Percentiles rank a stretch among this genome's conserved stretches.
phyloP scores from a whole-genome alignment of 805 yeast species.

The Maudiozyma bulderi region DNA sequence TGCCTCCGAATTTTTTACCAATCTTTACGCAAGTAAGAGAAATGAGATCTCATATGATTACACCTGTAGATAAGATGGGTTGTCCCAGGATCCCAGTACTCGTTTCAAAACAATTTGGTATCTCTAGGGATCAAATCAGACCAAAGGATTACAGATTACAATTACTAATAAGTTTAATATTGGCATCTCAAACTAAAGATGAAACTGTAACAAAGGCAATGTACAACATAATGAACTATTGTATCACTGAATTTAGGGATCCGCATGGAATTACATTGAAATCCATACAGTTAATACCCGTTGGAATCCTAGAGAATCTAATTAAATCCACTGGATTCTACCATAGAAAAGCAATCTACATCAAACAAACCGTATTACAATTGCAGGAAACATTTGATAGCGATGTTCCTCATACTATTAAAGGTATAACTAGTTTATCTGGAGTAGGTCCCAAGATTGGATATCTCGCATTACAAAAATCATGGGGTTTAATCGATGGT shows the following conservation, averaged over 20 bases:
- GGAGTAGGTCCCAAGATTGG: conserved; percentile 98
- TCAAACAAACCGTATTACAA: conserved; percentile 49
- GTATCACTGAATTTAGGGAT: conserved; percentile 30
- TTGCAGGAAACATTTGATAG: conserved; percentile 41
- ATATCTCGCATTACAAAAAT: conserved; percentile 62
- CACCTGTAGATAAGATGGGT: conserved; percentile 87
- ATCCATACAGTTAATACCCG: conserved; percentile 41
- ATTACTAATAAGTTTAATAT: conserved; percentile 65
- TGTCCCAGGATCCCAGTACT: conserved; percentile 53
- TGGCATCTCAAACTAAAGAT: conserved; percentile 86
- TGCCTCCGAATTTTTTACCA: conserved; percentile 41
- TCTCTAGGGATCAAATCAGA: conserved; percentile 14
- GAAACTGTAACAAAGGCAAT: conserved; percentile 71
- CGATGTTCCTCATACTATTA: conserved; percentile 64
- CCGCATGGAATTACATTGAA: conserved; percentile 47
- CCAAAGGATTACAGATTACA: conserved; percentile 51
- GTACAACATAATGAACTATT: conserved; percentile 42
- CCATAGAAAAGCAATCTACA: conserved; percentile 59
- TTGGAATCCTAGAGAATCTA: conserved; percentile 46
- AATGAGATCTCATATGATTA: conserved; percentile 54
- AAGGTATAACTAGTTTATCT: conserved; percentile 58
- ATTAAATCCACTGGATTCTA: conserved; percentile 80
- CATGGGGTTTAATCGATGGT: conserved; percentile 67
- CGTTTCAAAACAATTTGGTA: conserved; percentile 22
- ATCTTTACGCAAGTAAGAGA: conserved; percentile 50